These are phyloP conservation scores for Blastocystis sp. DNA, from an alignment of 352 stramenopile species.

Conservation along the genomic window DNA sequence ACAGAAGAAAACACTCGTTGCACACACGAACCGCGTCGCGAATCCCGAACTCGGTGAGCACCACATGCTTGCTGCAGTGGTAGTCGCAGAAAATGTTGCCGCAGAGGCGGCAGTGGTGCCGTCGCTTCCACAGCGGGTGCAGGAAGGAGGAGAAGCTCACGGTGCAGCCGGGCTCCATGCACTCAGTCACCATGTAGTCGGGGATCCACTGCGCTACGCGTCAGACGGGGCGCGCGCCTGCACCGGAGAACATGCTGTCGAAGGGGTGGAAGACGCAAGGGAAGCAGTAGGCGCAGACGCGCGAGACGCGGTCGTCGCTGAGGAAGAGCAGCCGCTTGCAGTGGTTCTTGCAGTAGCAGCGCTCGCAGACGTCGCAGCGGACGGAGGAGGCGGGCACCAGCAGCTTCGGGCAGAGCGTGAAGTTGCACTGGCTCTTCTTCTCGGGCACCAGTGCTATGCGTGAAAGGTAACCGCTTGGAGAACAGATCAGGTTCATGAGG, in stretches of 20 bases:
- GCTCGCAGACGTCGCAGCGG: slow-evolving; percentile 18
- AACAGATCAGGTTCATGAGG: slow-evolving; percentile 7
- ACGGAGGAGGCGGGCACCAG: neutral
- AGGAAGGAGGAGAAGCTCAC: slow-evolving; percentile 23
- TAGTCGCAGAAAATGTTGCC: slow-evolving; percentile 52
- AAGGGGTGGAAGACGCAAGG: slow-evolving; percentile 25
- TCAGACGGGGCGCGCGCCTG: neutral
- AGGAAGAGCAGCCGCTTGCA: slow-evolving; percentile 19
- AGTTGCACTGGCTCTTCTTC: slow-evolving; percentile 17
- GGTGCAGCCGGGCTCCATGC: slow-evolving; percentile 18
- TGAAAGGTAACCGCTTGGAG: neutral
- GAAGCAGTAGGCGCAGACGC: slow-evolving; percentile 42
- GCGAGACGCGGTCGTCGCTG: neutral
- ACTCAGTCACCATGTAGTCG: slow-evolving; percentile 23
- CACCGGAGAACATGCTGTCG: neutral
- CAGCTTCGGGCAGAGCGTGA: neutral
- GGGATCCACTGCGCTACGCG: slow-evolving; percentile 41
- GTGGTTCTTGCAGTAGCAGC: slow-evolving; percentile 26
- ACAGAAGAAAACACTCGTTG: slow-evolving; percentile 41
- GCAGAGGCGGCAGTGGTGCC: slow-evolving; percentile 53
- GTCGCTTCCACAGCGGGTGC: slow-evolving; percentile 21
- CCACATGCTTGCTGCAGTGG: slow-evolving; percentile 16
- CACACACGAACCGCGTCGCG: slow-evolving; percentile 33
- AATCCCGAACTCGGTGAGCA: slow-evolving; percentile 9
- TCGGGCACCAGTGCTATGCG: neutral